Evolutionary conservation across 768 basidiomycete species (phyloP).

Genomic region (Boletus patriciae): DNA sequence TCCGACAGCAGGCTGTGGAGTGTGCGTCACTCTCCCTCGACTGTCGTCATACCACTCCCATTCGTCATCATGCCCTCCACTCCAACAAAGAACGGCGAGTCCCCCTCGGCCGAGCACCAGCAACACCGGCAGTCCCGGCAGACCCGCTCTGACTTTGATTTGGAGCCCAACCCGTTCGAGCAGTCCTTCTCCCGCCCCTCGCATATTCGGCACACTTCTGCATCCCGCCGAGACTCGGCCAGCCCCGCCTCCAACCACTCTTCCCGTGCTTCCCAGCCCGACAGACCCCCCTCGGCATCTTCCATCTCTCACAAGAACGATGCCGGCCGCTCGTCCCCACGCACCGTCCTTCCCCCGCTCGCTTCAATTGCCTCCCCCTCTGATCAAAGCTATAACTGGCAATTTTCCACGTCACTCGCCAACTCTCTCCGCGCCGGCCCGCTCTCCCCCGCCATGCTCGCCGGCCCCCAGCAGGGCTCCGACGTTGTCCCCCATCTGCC

Average conservation of each 20-base stretch:
- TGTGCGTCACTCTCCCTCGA: conserved; percentile 17
- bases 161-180: conserved; percentile 93
- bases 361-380: conserved; percentile 67
- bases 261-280: conserved; percentile 36
- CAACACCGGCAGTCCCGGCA: conserved; percentile 37
- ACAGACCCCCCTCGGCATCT: conserved; percentile 36
- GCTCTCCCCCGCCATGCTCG: conserved; percentile 94
- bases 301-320: conserved; percentile 33
- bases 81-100: conserved; percentile 38
- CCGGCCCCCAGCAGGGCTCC: conserved; percentile 67
- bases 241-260: conserved; percentile 37
- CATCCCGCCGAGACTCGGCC: conserved; percentile 34
- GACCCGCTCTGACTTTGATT: conserved; percentile 65
- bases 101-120: conserved; percentile 23
- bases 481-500: conserved; percentile 38
- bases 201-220: conserved; percentile 47
- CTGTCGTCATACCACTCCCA: conserved; percentile 28
- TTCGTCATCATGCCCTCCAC: conserved; percentile 33
- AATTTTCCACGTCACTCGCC: conserved; percentile 55
- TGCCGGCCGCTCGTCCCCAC: conserved; percentile 41
- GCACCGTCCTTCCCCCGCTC: conserved; percentile 80
- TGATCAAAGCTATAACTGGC: conserved; percentile 56
- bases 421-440: conserved; percentile 91
- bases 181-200: conserved; percentile 79
- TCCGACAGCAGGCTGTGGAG: conserved; percentile 19